Conservation (phyloP, 2,329 filamentous ascomycete genomes). For the Fusarium oligoseptatum region DNA sequence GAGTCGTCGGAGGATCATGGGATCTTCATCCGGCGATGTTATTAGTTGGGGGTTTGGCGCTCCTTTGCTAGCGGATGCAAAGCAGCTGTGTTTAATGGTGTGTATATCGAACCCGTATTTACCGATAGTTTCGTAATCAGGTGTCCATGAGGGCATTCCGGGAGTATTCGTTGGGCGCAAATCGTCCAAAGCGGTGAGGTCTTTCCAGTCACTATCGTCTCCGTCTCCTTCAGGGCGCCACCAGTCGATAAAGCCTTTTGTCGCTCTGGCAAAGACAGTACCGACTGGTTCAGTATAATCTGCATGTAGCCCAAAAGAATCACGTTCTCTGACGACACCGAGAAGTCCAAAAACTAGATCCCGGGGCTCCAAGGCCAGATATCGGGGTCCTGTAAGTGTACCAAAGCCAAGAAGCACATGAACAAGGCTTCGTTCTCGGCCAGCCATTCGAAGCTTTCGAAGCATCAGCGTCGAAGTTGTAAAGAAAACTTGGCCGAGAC, state of each 20-base stretch:
- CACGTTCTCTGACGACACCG: constrained; percentile 22
- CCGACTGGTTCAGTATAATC: constrained; percentile 21
- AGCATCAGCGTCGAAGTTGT: neutral
- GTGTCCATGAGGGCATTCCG: constrained; percentile 6
- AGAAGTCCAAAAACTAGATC: constrained; percentile 37
- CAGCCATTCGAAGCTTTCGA: neutral
- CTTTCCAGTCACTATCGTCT: neutral
- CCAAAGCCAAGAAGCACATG: constrained; percentile 9
- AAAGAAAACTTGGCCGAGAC: neutral
- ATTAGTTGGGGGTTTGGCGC: neutral
- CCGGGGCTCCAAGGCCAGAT: constrained; percentile 39
- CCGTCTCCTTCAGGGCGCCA: constrained; percentile 7
- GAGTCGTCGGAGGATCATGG: neutral
- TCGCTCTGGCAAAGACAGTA: constrained; percentile 19
- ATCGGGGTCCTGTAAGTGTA: constrained; percentile 17
- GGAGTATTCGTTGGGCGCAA: neutral
- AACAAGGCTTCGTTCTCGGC: neutral
- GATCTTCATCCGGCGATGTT: neutral
- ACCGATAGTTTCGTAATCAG: neutral
- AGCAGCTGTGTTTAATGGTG: neutral
- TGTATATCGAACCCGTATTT: neutral
- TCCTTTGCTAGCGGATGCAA: neutral
- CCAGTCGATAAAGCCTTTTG: constrained; percentile 22
- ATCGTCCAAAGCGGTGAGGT: neutral
- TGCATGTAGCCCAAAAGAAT: neutral